Evolutionary conservation across 176 grass and related monocot genomes (phyloP).

Genomic region (Aegilops bicornis): DNA sequence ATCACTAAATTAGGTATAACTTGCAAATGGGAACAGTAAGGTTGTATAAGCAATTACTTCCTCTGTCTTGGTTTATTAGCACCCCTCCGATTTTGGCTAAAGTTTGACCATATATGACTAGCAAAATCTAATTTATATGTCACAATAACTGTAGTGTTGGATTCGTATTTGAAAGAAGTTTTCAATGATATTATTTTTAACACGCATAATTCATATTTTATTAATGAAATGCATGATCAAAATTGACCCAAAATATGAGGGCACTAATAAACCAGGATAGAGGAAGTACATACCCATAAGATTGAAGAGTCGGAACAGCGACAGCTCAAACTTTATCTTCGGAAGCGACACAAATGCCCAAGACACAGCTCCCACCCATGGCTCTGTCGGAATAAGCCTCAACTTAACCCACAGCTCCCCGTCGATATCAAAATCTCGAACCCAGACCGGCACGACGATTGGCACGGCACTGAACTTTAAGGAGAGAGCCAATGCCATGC

Average conservation of each 20-base stretch:
- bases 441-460: conserved; percentile 74
- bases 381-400: conserved; percentile 84
- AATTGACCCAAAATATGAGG: too few relatives aligned
- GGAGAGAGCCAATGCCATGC: conserved; percentile 82
- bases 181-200: too few relatives aligned
- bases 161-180: too few relatives aligned
- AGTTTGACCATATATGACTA: too few relatives aligned
- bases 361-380: conserved; percentile 90
- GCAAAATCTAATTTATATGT: too few relatives aligned
- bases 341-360: conserved; percentile 98
- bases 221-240: too few relatives aligned
- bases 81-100: too few relatives aligned
- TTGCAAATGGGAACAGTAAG: background rate
- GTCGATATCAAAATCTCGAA: conserved; percentile 96
- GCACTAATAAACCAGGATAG: too few relatives aligned
- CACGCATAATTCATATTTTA: too few relatives aligned
- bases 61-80: too few relatives aligned
- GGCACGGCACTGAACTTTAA: conserved; percentile 78
- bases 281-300: conserved; percentile 66
- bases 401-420: conserved; percentile 97
- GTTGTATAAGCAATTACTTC: too few relatives aligned
- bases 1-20: background rate
- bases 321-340: conserved; percentile 89
- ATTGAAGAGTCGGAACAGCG: conserved; percentile 84
- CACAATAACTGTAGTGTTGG: too few relatives aligned